These are phyloP conservation scores for Fraxinus cuspidata DNA, from an alignment of 257 asterid species.

Conservation along the genomic window DNA sequence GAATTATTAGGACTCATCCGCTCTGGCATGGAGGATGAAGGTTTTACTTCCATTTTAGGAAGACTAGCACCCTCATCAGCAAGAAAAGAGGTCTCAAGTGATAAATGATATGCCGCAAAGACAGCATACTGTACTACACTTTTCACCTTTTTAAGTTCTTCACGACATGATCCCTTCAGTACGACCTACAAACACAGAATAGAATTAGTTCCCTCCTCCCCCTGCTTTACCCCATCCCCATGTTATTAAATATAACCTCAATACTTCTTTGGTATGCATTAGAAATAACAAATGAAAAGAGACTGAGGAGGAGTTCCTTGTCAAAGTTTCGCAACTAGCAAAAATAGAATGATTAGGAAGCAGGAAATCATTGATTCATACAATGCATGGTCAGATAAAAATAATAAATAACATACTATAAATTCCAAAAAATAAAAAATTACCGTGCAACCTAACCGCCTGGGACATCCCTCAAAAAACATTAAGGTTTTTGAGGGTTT, in stretches of 20 bases:
- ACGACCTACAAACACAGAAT: slow-evolving; percentile 58
- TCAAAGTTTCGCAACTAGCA: not conserved
- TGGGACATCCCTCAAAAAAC: slow-evolving; percentile 94
- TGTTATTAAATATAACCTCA: not conserved
- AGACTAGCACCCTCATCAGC: slow-evolving; percentile 95
- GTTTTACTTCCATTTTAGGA: slow-evolving; percentile 46
- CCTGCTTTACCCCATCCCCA: slow-evolving; percentile 1
- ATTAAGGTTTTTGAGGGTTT: slow-evolving; percentile 85
- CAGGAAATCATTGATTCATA: not conserved
- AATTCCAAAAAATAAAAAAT: not conserved
- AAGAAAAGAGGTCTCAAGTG: slow-evolving; percentile 86
- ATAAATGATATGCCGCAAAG: slow-evolving; percentile 94
- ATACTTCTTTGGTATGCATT: not conserved
- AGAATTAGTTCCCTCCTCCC: slow-evolving; percentile 16
- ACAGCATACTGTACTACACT: slow-evolving; percentile 77
- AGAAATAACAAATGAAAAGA: not conserved
- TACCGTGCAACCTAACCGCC: slow-evolving; percentile 99
- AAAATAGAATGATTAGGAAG: not conserved
- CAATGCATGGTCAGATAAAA: not conserved
- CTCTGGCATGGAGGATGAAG: slow-evolving; percentile 41
- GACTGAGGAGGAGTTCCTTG: not conserved
- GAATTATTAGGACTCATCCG: slow-evolving; percentile 34
- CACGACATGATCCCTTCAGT: slow-evolving; percentile 69
- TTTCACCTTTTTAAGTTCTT: slow-evolving; percentile 85
- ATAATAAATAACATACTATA: not conserved